Conservation (phyloP, 2,329 filamentous ascomycete species). For the Nakataea oryzae region DNA sequence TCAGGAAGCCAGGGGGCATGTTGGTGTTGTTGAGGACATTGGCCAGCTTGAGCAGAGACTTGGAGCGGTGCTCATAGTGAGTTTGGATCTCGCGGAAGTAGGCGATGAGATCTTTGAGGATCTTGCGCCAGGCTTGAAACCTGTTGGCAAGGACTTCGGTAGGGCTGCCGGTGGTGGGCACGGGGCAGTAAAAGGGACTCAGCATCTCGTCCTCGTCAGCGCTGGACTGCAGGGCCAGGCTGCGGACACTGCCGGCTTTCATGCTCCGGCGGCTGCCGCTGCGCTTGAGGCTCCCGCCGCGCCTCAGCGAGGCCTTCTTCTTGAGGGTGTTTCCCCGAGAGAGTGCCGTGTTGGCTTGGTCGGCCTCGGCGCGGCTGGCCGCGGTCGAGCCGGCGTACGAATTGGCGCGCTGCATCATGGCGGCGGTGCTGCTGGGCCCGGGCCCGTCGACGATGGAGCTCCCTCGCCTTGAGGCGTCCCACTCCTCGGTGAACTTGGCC, state of each 20-base stretch:
- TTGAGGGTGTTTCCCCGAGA: constrained; percentile 63
- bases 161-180: constrained; percentile 77
- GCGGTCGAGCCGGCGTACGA: constrained; percentile 46
- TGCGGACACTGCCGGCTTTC: constrained; percentile 78
- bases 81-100: constrained; percentile 90
- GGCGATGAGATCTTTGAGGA: constrained; percentile 85
- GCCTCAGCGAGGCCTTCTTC: constrained; percentile 74
- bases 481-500: constrained; percentile 59
- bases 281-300: constrained; percentile 64
- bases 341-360: constrained; percentile 19
- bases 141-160: constrained; percentile 79
- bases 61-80: constrained; percentile 78
- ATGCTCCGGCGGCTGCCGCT: constrained; percentile 72
- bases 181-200: constrained; percentile 81
- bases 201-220: constrained; percentile 60
- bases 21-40: constrained; percentile 75
- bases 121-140: constrained; percentile 93
- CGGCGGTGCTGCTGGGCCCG: constrained; percentile 2
- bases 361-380: constrained; percentile 23
- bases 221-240: constrained; percentile 58
- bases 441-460: constrained; percentile 46
- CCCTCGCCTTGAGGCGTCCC: constrained; percentile 58
- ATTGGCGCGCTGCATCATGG: constrained; percentile 46
- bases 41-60: constrained; percentile 71
- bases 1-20: constrained; percentile 65